These are phyloP conservation scores for Leccinum angustisporum DNA, from an alignment of 1,284 basidiomycete species.

Conservation along the genomic window DNA sequence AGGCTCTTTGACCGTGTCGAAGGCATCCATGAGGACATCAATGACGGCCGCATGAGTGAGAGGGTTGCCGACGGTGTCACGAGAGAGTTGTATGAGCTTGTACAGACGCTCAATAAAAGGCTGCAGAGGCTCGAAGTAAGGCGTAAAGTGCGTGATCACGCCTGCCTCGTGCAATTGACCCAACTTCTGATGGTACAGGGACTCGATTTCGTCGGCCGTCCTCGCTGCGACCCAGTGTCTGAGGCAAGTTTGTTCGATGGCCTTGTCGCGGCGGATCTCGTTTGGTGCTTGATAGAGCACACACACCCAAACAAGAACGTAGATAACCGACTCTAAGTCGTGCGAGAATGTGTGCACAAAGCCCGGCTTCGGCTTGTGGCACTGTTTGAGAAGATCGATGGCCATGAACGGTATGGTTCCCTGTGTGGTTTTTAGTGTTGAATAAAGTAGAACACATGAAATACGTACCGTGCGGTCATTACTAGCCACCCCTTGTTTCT, in stretches of 20 bases:
- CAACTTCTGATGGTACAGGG: not conserved
- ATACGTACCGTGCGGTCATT: not conserved
- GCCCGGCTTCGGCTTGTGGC: not conserved
- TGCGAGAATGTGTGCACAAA: not conserved
- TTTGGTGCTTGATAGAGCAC: not conserved
- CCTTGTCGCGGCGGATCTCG: not conserved
- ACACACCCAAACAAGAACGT: not conserved
- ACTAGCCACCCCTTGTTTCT: not conserved
- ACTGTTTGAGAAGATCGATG: not conserved
- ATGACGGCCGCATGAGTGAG: not conserved
- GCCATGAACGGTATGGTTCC: slow-evolving; percentile 1
- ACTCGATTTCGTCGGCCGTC: not conserved
- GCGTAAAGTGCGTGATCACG: not conserved
- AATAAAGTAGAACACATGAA: not conserved
- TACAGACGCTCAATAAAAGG: not conserved
- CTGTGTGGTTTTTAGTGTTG: not conserved
- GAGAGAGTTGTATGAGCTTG: not conserved
- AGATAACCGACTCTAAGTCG: not conserved
- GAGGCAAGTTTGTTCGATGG: not conserved
- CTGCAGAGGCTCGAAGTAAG: too few species aligned
- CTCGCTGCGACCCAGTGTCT: not conserved
- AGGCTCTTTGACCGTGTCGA: not conserved
- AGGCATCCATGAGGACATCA: not conserved
- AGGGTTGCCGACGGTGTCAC: not conserved
- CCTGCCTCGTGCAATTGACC: not conserved